Percentiles rank a stretch among this genome's conserved stretches.
Conservation (phyloP, 805 yeast species). For the Sugiyamaella smithiae region DNA sequence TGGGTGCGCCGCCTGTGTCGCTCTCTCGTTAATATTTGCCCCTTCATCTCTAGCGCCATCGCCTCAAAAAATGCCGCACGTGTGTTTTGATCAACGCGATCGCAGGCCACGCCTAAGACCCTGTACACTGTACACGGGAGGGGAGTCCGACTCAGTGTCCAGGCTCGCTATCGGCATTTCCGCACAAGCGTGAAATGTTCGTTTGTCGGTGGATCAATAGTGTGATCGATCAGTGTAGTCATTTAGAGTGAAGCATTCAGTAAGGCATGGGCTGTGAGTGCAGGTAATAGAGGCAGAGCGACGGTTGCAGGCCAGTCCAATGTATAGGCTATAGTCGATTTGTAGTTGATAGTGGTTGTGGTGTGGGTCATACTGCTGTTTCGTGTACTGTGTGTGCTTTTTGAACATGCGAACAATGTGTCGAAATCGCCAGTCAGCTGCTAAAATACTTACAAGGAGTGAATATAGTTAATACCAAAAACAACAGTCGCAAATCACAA, state of each 20-base stretch:
- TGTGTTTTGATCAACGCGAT: background rate
- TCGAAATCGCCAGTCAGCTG: background rate
- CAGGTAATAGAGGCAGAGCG: background rate
- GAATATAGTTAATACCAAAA: background rate
- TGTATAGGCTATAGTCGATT: background rate
- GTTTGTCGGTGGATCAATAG: too few species aligned
- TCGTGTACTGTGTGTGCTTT: background rate
- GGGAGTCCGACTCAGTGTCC: too few species aligned
- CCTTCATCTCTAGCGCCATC: too few species aligned
- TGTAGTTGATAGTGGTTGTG: background rate
- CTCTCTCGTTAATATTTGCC: too few species aligned
- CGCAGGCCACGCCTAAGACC: too few species aligned
- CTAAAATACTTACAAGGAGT: constrained; percentile 2
- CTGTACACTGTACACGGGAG: too few species aligned
- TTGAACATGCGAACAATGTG: background rate
- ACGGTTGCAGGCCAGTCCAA: background rate
- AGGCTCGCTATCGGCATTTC: too few species aligned
- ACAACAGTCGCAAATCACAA: background rate
- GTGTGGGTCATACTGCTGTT: background rate
- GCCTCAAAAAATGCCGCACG: constrained; percentile 2
- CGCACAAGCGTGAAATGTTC: too few species aligned
- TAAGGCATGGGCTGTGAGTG: background rate
- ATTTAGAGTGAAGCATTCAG: background rate
- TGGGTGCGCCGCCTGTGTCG: background rate
- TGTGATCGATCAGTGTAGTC: too few species aligned